phyloP scores from a whole-genome alignment of 2,329 filamentous ascomycete genomes.

The Trichoderma aggressivum region DNA sequence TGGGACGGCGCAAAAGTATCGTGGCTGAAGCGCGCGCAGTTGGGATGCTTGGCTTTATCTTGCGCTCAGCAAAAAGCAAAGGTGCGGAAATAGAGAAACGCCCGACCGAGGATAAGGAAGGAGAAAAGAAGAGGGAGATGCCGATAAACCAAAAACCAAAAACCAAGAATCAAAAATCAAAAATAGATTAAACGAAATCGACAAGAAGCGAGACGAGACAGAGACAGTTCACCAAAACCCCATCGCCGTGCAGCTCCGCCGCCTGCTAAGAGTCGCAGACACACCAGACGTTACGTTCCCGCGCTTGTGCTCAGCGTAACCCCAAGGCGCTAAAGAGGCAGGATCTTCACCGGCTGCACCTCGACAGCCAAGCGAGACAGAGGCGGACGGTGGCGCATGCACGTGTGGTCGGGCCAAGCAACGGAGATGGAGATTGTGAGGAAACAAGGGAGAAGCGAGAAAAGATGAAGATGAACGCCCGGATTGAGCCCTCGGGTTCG shows the following conservation, averaged over 20 bases:
- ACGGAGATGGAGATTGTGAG: neutral
- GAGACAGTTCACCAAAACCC: neutral
- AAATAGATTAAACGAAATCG: neutral
- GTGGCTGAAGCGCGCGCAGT: neutral
- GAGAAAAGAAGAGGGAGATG: neutral
- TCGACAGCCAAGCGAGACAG: constrained; percentile 11
- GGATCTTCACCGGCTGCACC: constrained; percentile 20
- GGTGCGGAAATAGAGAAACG: neutral
- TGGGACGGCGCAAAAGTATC: neutral
- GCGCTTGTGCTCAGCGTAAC: neutral
- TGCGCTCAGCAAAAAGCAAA: neutral
- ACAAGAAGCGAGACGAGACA: neutral
- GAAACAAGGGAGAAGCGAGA: neutral
- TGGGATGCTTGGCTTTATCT: neutral
- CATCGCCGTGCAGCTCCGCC: neutral
- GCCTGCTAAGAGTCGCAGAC: no score
- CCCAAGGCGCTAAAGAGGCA: constrained; percentile 9
- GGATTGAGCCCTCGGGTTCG: neutral
- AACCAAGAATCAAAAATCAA: neutral
- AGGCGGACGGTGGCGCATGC: neutral
- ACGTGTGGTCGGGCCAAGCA: neutral
- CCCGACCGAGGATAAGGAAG: neutral
- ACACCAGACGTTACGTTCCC: no score
- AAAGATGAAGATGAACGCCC: neutral
- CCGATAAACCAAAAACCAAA: neutral